These are phyloP conservation scores for Phialophora macrospora DNA, from an alignment of 2,329 filamentous ascomycete species.

Conservation along the genomic window DNA sequence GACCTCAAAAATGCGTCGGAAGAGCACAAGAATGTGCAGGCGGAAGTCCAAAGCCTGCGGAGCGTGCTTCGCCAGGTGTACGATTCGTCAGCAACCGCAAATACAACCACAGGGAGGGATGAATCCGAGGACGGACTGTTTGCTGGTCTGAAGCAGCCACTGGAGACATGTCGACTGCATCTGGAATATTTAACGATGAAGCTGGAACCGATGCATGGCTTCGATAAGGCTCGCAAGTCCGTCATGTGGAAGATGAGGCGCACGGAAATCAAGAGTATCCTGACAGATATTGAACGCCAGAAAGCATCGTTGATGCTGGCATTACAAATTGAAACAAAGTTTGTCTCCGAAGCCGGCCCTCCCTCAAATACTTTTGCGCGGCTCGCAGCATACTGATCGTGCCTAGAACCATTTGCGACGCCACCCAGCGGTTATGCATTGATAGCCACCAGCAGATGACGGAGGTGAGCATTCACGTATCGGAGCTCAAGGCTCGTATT, in stretches of 20 bases:
- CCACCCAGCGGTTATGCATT: background rate
- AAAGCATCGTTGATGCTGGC: conserved; percentile 3
- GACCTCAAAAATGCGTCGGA: conserved; percentile 9
- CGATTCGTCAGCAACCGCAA: background rate
- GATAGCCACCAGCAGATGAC: conserved; percentile 1
- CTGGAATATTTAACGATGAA: background rate
- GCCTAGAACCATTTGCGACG: conserved; percentile 2
- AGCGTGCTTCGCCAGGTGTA: conserved; percentile 6
- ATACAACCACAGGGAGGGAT: background rate
- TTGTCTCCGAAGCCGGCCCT: background rate
- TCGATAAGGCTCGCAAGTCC: conserved; percentile 6
- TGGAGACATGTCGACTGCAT: background rate
- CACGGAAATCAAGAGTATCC: background rate
- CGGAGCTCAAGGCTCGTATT: background rate
- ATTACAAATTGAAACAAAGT: background rate
- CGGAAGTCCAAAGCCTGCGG: background rate
- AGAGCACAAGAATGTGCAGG: conserved; percentile 8
- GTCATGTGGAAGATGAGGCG: conserved; percentile 4
- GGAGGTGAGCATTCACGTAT: background rate
- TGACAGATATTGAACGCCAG: conserved; percentile 3
- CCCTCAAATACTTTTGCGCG: background rate
- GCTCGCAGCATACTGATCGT: background rate
- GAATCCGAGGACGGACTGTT: background rate
- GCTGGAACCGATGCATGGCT: background rate
- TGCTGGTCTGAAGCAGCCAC: background rate